Conservation (phyloP, 2,329 filamentous ascomycete genomes). For the Hymenoscyphus scutula region DNA sequence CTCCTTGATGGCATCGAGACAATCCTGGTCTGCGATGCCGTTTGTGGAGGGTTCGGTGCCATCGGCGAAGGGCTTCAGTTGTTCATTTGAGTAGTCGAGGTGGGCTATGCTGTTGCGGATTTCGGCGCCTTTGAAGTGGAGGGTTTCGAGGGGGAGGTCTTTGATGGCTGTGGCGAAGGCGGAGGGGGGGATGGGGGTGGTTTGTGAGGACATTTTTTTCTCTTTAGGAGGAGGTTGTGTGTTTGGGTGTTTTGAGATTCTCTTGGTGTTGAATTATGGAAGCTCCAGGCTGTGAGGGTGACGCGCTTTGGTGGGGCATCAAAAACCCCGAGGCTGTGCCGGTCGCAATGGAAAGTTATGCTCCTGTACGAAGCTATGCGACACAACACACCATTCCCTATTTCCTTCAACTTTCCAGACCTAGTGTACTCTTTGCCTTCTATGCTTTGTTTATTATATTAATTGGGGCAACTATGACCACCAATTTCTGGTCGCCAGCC, state of each 20-base stretch:
- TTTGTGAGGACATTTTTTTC: constrained; percentile 57
- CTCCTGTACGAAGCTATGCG: too few species aligned
- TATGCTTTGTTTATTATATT: constrained; percentile 19
- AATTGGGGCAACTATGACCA: constrained; percentile 27
- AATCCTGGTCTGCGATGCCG: constrained; percentile 61
- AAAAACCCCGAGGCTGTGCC: not conserved
- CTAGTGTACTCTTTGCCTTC: not conserved
- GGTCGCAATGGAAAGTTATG: too few species aligned
- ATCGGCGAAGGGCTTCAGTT: constrained; percentile 67
- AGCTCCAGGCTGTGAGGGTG: constrained; percentile 7
- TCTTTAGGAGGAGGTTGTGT: constrained; percentile 8
- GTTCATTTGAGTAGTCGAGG: constrained; percentile 70
- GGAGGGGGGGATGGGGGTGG: constrained; percentile 57
- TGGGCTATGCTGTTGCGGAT: constrained; percentile 72
- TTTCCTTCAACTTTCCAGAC: not conserved
- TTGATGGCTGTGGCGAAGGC: constrained; percentile 67
- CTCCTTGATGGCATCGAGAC: constrained; percentile 70
- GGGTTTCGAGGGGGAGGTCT: constrained; percentile 59
- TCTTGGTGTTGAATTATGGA: not conserved
- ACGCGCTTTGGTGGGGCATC: constrained; percentile 12
- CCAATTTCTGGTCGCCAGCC: constrained; percentile 27
- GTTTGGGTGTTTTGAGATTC: too few species aligned
- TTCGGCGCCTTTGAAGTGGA: constrained; percentile 74
- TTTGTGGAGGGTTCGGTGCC: constrained; percentile 26
- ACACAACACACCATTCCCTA: not conserved